Evolutionary conservation across 768 basidiomycete species (phyloP), one percentile per base, ranked within the genome.

Genomic region (Rhizopogon salebrosus): DNA sequence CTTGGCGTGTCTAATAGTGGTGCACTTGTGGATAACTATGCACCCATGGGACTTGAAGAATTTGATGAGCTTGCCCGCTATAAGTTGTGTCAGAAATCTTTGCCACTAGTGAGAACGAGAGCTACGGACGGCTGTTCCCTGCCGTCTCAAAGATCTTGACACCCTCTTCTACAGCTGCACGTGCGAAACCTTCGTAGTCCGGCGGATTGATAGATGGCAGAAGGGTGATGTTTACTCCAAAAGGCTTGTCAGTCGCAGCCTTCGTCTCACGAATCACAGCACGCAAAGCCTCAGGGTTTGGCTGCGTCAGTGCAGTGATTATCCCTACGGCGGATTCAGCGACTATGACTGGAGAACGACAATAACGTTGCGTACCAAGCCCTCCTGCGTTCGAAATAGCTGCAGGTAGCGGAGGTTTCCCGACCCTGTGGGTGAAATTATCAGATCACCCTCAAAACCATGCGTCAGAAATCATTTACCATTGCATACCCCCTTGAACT

Each of bases 101-200:
- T 16, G 22, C 46, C n/a, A 53, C 18, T 38, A 11, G n/a, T 50
- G 27, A 34, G 7, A n/a, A 1, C 8, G 8, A 20, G 6, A n/a
- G 23, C 27, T 14, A 62, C 87, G 58, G 61, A 92, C 91, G 90
- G 60, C 87, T 93, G 61, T 89, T 91, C 6, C 93, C 95, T 2
- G 94, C 94, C 0, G 94, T 97, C 74, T 97, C 94, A 62, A 94
- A 91, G 39, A 95, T 85, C 61, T 68, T 76, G n/a, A 95, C 80
- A 6, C 91, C 91, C 64, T 95, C 93, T 56, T 89, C 90, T 42
- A 93, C 81, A 8, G 92, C 87, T 7, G 77, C 91, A 34, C 84
- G 74, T 0, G 89, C 89, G 60, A 87, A 93, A 11, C 87, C 91
- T 49, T 80, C 84, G 63, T 98, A 95, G 60, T 94, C 91, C 2